These are phyloP conservation scores for Ormosia semicastrata DNA, from an alignment of 306 rosid species.

Conservation along the genomic window DNA sequence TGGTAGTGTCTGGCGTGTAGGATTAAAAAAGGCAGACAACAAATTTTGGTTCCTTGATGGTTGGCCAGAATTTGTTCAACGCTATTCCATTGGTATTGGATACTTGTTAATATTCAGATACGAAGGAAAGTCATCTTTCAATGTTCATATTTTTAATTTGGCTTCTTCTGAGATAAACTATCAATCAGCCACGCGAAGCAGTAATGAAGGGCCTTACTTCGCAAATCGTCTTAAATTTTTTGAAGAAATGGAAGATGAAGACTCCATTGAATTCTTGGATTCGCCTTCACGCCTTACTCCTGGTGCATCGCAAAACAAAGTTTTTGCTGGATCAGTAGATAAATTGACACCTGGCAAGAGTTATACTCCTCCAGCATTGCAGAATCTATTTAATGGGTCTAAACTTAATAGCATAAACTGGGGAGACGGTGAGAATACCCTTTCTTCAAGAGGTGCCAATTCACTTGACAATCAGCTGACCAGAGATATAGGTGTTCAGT, in stretches of 20 bases:
- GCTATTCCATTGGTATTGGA: conserved; percentile 66
- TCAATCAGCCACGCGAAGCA: conserved; percentile 41
- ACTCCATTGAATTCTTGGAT: conserved; percentile 49
- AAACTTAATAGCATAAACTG: conserved; percentile 57
- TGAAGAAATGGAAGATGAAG: conserved; percentile 89
- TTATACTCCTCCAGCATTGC: conserved; percentile 58
- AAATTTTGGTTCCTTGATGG: conserved; percentile 74
- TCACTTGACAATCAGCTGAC: conserved; percentile 47
- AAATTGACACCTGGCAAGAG: conserved; percentile 41
- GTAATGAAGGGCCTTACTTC: conserved; percentile 47
- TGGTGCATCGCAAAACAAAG: conserved; percentile 49
- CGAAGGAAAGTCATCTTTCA: conserved; percentile 75
- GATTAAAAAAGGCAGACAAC: conserved; percentile 65
- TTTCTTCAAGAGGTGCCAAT: conserved; percentile 41
- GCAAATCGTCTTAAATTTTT: conserved; percentile 48
- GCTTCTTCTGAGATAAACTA: conserved; percentile 77
- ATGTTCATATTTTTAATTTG: conserved; percentile 65
- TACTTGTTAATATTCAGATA: conserved; percentile 77
- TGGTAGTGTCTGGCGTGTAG: conserved; percentile 76
- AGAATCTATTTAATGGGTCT: conserved; percentile 79
- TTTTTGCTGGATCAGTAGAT: conserved; percentile 43
- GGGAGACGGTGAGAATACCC: conserved; percentile 59
- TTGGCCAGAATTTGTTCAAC: conserved; percentile 80
- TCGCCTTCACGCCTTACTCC: conserved; percentile 33
- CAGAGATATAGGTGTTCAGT: conserved; percentile 65